Evolutionary conservation across 1,284 basidiomycete genomes (phyloP).

Genomic region (Sparassis latifolia): DNA sequence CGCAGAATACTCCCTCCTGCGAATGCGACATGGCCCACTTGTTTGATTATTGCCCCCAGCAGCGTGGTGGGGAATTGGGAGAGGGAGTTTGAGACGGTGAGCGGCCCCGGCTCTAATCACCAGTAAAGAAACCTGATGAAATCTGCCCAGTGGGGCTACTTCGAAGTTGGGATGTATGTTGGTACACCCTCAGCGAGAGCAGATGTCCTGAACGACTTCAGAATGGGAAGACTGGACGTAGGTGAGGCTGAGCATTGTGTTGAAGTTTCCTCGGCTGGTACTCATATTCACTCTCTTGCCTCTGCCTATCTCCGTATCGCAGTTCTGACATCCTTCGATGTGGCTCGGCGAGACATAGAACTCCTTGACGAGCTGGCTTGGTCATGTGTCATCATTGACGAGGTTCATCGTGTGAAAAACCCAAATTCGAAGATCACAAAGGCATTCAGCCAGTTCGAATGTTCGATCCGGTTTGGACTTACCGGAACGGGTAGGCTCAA

Average conservation of each 20-base stretch:
- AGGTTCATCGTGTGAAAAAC: constrained; percentile 81
- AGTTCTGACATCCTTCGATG: constrained; percentile 72
- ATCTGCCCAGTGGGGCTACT: constrained; percentile 67
- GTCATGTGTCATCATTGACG: constrained; percentile 74
- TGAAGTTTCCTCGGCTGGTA: no score
- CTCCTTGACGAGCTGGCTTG: constrained; percentile 57
- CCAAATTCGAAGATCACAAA: constrained; percentile 51
- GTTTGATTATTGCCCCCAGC: constrained; percentile 74
- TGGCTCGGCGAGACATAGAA: constrained; percentile 61
- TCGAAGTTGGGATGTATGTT: constrained; percentile 68
- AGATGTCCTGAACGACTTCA: constrained; percentile 59
- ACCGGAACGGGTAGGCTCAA: constrained; percentile 44
- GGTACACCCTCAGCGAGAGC: constrained; percentile 44
- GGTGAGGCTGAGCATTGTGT: constrained; percentile 28
- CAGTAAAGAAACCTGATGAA: neutral
- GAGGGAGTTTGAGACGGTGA: constrained; percentile 65
- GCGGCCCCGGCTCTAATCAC: constrained; percentile 12
- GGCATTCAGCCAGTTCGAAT: constrained; percentile 61
- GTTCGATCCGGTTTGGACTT: constrained; percentile 64
- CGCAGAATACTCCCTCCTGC: constrained; percentile 52
- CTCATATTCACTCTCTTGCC: neutral
- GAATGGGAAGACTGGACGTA: constrained; percentile 67
- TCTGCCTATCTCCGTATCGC: neutral
- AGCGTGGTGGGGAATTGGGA: constrained; percentile 80
- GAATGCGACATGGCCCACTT: constrained; percentile 71